phyloP scores from a whole-genome alignment of 106 monocot species.

The Iris macrosiphon region DNA sequence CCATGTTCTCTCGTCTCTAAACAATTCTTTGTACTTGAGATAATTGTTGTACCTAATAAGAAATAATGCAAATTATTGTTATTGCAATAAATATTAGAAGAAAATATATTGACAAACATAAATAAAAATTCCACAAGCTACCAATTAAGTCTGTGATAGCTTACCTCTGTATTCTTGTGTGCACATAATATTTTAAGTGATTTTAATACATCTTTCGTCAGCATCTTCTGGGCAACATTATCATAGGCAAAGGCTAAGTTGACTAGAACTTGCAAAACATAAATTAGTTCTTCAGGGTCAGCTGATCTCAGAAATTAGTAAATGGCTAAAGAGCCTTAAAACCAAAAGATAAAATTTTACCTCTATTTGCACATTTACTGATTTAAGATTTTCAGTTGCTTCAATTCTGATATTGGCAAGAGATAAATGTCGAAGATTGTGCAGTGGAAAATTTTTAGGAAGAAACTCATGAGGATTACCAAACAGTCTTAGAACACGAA shows the following conservation, averaged over 20 bases:
- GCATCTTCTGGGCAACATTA: conserved; percentile 91
- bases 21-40: no score
- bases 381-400: conserved; percentile 82
- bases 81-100: no score
- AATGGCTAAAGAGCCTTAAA: conserved; percentile 19
- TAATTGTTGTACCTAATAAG: no score
- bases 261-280: conserved; percentile 82
- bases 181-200: conserved; percentile 79
- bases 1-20: no score
- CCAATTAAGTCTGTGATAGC: neutral
- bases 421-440: conserved; percentile 80
- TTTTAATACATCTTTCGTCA: conserved; percentile 85
- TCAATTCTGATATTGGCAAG: conserved; percentile 96
- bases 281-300: conserved; percentile 68
- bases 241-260: conserved; percentile 87
- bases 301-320: conserved; percentile 66
- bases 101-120: no score
- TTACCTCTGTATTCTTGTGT: conserved; percentile 80
- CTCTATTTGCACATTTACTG: conserved; percentile 88
- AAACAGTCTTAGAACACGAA: conserved; percentile 83
- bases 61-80: no score
- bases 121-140: neutral
- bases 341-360: conserved; percentile 20
- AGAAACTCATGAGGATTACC: conserved; percentile 99
- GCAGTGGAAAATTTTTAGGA: conserved; percentile 88